Base-by-base conservation (phyloP, 1,284 basidiomycete genomes). In the Cryptococcus neoformans region DNA sequence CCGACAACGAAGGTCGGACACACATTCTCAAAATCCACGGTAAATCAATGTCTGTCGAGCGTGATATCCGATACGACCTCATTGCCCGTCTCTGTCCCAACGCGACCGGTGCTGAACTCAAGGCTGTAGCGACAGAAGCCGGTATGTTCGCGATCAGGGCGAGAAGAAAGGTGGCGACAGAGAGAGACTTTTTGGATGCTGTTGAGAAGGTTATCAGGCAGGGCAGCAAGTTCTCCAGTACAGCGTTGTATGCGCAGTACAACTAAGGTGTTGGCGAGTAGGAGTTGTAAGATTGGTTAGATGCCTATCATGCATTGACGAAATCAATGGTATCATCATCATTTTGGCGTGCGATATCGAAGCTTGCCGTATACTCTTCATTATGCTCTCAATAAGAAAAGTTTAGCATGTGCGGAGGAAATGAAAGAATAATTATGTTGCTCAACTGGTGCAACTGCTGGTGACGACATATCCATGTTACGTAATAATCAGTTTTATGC, bases 91-190 rank as follows among this genome's bases (percentile, higher is more conserved):
- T 99, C 58, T 99, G 96, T 77, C 95, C 96, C 16, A 98, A 97
- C 75, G 94, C 95, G 1, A 98, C 96, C 2, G 96, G 96, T 64
- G 96, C 96, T 28, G 96, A 99, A 78, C 79, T 99, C 59, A 87
- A 94, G 53, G 93, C 91, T 34, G 95, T 99, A 8, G 94, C 94
- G 8, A 99, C 96, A 14, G 96, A 98, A 86, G 96, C 96, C 39
- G 96, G 96, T 44, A 99, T 99, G 96, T 99, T 97, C 80, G 95
- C 96, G 1, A 99, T 99, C 68, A 88, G 96, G 59, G 91, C 93
- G 55, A 83, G 96, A 67, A 84, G 96, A 77, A 98, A 99, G 80
- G 92, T 99, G 6, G 93, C 95, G 0, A 94, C 92, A 4, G 96
- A 99, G 75, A 87, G 92, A 57, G 96, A 99, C 79, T 99, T 98